A percentile compares a stretch with the other conserved stretches of the same genome.
These are phyloP conservation scores for Microbotryomycetes sp. DNA, from an alignment of 1,284 basidiomycete genomes.

Conservation along the genomic window DNA sequence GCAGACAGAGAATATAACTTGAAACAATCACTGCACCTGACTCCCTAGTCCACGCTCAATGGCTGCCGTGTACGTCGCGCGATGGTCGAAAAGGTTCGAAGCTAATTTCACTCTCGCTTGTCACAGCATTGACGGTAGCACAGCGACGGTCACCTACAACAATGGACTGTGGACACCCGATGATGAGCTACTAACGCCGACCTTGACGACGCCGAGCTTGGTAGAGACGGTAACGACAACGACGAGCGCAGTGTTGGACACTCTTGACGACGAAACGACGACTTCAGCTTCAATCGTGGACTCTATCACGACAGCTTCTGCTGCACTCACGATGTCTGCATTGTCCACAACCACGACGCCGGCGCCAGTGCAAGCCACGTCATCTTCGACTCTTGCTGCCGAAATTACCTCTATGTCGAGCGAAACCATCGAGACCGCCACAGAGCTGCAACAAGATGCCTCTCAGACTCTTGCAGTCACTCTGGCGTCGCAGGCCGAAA, in stretches of 20 bases:
- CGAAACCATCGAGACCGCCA: neutral
- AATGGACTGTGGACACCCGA: constrained; percentile 15
- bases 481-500: neutral
- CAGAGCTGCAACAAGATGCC: neutral
- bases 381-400: neutral
- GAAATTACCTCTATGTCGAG: neutral
- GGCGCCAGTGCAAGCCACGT: neutral
- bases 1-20: too few relatives aligned
- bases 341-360: neutral
- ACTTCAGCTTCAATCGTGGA: neutral
- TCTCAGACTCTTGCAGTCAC: neutral
- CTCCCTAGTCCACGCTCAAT: too few relatives aligned
- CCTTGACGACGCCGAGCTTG: neutral
- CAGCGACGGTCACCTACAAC: constrained; percentile 9
- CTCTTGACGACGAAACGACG: neutral
- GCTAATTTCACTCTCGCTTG: neutral
- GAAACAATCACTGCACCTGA: too few relatives aligned
- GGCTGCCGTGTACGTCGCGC: neutral
- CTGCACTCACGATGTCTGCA: neutral
- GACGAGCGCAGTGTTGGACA: neutral
- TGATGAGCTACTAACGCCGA: neutral
- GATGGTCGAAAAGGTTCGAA: neutral
- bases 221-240: neutral
- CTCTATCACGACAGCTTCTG: neutral
- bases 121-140: neutral